phyloP scores from a whole-genome alignment of 2,329 filamentous ascomycete species.

The Peltaster fructicola region DNA sequence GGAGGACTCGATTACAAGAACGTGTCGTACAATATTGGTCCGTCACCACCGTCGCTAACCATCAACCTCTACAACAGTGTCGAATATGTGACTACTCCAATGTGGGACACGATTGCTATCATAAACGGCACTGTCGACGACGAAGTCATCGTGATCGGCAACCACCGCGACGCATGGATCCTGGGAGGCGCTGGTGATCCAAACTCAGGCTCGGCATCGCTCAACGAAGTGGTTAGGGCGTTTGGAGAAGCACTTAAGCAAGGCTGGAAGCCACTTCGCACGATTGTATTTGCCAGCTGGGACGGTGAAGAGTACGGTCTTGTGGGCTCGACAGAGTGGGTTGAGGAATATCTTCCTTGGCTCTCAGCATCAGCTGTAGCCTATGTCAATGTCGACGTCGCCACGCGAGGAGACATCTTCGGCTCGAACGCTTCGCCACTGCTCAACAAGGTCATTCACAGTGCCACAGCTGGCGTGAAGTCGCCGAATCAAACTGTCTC shows the following conservation, averaged over 20 bases:
- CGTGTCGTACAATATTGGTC: constrained; percentile 71
- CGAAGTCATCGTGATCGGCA: constrained; percentile 80
- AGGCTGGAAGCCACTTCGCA: constrained; percentile 74
- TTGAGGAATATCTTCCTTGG: constrained; percentile 78
- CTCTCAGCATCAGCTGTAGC: constrained; percentile 54
- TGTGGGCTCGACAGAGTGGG: constrained; percentile 79
- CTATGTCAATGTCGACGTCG: constrained; percentile 75
- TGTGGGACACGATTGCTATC: constrained; percentile 67
- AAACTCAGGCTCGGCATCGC: constrained; percentile 61
- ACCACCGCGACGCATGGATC: constrained; percentile 82
- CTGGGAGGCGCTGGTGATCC: constrained; percentile 70
- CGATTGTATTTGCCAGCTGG: constrained; percentile 69
- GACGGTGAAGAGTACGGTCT: constrained; percentile 64
- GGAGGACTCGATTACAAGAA: constrained; percentile 62
- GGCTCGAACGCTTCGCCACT: constrained; percentile 51
- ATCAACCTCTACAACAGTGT: constrained; percentile 33
- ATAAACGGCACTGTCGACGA: constrained; percentile 75
- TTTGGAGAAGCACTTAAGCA: constrained; percentile 53
- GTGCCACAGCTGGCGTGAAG: constrained; percentile 44
- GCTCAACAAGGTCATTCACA: constrained; percentile 53
- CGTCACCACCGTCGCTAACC: constrained; percentile 51
- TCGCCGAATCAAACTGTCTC: constrained; percentile 52
- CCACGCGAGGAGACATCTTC: constrained; percentile 48
- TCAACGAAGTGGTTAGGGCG: constrained; percentile 62
- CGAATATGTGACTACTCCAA: constrained; percentile 31